Base-by-base conservation (phyloP, 1,284 basidiomycete genomes). In the Apiotrichum montevideense region DNA sequence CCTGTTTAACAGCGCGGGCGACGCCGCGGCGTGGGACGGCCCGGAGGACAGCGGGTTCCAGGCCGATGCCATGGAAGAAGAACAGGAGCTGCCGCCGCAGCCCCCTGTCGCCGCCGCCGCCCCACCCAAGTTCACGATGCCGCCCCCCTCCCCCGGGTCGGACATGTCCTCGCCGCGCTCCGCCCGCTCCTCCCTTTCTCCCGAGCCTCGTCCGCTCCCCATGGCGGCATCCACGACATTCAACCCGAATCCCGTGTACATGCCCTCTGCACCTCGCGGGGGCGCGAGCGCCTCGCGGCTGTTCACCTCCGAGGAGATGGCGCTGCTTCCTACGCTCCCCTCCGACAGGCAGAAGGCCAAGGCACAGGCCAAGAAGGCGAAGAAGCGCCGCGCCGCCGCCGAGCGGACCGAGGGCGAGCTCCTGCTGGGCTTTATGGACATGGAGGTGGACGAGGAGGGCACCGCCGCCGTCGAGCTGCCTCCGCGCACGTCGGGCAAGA, bases 241-340 rank as follows among this genome's bases (percentile, higher is more conserved):
- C 48, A 40, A 40, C 14, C 13, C 37, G 13, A 39, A n/a, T 10
- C 39, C 40, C n/a, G 51, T 54, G 1, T 57, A 49, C 52, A 54
- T 51, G 52, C 50, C 57, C 4, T 43, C 46, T 0, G 37, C 57
- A 2, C 7, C 35, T 4, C 57, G 58, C 29, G 34, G 52, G 4
- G 45, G 46, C 8, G 55, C 59, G 6, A 53, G 59, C 56, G 52
- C 59, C 5, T 37, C 48, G 33, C 42, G 47, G 34, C 61, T 77
- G 7, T 77, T 77, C 63, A 71, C 74, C 4, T 52, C 69, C 6
- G 72, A 73, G 39, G 75, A 77, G 62, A 66, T 74, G 14, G 67
- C 72, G 0, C 56, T 69, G 2, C 58, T 73, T 6, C 70, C 70
- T 2, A 44, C 62, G 0, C 63, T 64, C 9, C 52, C 72, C 9